Evolutionary conservation across 805 yeast genomes (phyloP).

Genomic region (Suhomyces sp.): DNA sequence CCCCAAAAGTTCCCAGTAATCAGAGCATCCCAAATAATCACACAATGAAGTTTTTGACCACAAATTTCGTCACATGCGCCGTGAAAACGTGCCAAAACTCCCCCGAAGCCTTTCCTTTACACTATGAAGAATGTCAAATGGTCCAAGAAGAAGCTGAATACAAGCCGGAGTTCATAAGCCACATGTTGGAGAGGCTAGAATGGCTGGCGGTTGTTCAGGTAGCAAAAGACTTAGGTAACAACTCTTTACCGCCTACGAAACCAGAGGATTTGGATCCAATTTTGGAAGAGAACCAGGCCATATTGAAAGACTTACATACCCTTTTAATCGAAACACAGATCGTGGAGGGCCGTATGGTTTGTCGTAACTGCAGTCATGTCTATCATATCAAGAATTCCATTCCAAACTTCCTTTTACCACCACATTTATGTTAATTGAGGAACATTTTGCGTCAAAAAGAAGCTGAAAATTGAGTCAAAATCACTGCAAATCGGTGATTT

Average conservation of each 20-base stretch:
- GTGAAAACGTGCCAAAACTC: conserved; percentile 76
- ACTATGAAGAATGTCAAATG: conserved; percentile 64
- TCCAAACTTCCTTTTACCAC: conserved; percentile 92
- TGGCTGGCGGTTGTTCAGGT: conserved; percentile 85
- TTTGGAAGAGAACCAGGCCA: conserved; percentile 49
- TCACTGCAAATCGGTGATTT: too few species aligned
- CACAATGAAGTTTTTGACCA: conserved; percentile 89
- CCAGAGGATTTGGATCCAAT: conserved; percentile 59
- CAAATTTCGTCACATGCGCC: conserved; percentile 94
- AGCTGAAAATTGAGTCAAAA: too few species aligned
- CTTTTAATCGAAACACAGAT: conserved; percentile 84
- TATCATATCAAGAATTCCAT: conserved; percentile 90
- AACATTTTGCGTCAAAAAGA: too few species aligned
- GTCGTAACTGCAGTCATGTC: conserved; percentile 81
- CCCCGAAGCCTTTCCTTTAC: conserved; percentile 76
- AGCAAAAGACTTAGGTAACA: conserved; percentile 59
- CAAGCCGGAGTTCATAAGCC: conserved; percentile 74
- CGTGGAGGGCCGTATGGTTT: conserved; percentile 83
- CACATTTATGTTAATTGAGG: conserved; percentile 71
- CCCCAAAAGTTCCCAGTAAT: too few species aligned
- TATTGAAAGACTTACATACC: conserved; percentile 74
- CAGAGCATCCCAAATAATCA: too few species aligned
- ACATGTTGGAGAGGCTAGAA: conserved; percentile 77
- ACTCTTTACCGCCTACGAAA: conserved; percentile 39
- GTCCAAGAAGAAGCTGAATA: conserved; percentile 78